These are phyloP conservation scores for Saturnispora zaruensis DNA, from an alignment of 805 yeast species.

Conservation along the genomic window DNA sequence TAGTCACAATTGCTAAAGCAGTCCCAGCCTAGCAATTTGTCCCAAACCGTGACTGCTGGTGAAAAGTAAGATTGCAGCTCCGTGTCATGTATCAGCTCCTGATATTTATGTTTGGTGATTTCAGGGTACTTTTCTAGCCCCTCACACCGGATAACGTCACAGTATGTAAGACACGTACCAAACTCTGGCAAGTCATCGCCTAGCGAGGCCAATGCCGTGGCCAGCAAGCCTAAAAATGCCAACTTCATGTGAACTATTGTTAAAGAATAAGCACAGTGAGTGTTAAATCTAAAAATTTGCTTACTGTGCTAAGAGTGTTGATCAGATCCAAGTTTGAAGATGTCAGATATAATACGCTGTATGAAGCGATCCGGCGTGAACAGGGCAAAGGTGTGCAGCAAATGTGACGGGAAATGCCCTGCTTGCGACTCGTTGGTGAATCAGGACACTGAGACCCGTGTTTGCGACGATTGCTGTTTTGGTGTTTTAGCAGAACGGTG, in stretches of 20 bases:
- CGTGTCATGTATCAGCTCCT: constrained; percentile 24
- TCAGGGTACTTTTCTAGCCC: constrained; percentile 20
- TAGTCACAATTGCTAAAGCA: constrained; percentile 84
- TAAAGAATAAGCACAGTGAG: background rate
- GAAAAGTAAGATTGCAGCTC: constrained; percentile 32
- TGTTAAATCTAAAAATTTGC: background rate
- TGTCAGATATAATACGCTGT: constrained; percentile 39
- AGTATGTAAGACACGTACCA: constrained; percentile 44
- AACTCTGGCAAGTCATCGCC: constrained; percentile 58
- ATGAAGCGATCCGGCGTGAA: constrained; percentile 74
- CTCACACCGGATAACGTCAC: constrained; percentile 32
- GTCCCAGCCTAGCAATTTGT: constrained; percentile 56
- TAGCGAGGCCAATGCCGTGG: constrained; percentile 34
- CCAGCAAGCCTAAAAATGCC: background rate
- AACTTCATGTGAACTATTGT: background rate
- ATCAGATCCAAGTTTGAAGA: background rate
- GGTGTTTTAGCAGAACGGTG: constrained; percentile 60
- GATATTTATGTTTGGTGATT: constrained; percentile 20
- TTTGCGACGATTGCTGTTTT: constrained; percentile 81
- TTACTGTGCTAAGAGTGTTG: background rate
- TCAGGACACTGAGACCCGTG: constrained; percentile 54
- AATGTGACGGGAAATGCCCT: constrained; percentile 90
- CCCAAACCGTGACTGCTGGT: constrained; percentile 34
- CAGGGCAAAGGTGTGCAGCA: constrained; percentile 66
- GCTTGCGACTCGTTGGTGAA: constrained; percentile 79